Evolutionary conservation across 176 grass and related monocot species (phyloP), one percentile per base, ranked within the genome.

Genomic region (Avena atlantica): DNA sequence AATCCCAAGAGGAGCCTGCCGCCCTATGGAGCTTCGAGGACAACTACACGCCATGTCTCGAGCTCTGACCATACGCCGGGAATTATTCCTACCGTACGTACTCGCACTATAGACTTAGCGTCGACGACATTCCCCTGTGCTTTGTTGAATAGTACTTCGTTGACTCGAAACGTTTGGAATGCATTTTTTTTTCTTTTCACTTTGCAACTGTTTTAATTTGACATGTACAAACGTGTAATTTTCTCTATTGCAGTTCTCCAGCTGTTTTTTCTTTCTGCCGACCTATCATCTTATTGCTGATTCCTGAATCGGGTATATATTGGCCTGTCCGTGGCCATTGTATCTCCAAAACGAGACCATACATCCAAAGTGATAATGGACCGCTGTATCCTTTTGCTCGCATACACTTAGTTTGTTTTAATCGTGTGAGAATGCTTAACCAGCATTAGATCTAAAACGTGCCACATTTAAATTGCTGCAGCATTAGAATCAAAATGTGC

Each of bases 11-110:
- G 2, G 52, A 57, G 70, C 78, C 83, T 5, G 44, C 74, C 81
- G 65, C 63, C 12, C 91, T 93, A 0, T 95, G 93, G 93, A 91
- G 85, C 89, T 95, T 93, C 86, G 93, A 95, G 0, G 89, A 95
- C 75, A 91, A 53, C 31, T 79, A 83, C 37, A 61, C 67, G 51
- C 1, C 81, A 16, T 80, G 78, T 15, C 81, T 88, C 1, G 29
- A 34, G 29, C 72, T 95, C 63, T 79, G 66, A 92, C 37, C 65
- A 47, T 13, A 7, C 25, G 59, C 0, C 15, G 9, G 47, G 47
- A 48, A 24, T 50, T 29, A 59, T 13, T n/a, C 0, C 12, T 50
- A 16, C 20, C 34, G 23, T 25, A 25, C n/a, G n/a, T n/a, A n/a
- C n/a, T n/a, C n/a, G n/a, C n/a, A n/a, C n/a, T n/a, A n/a, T n/a